Conservation (phyloP, 805 yeast genomes). For the Wickerhamiella lipophila region DNA sequence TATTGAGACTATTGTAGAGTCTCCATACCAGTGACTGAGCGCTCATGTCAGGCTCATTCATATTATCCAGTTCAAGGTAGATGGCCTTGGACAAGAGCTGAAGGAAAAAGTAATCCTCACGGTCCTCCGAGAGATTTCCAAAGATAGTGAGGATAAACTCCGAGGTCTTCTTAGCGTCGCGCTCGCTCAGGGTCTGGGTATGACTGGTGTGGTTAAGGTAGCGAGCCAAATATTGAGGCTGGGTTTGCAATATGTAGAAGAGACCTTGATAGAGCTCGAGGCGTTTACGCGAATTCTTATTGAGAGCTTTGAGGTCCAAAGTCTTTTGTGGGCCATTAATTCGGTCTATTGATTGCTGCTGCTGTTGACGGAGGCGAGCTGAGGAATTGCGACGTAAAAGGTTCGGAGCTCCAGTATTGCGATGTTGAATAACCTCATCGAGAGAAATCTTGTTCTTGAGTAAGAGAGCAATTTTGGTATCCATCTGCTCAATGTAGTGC, state of each 20-base stretch:
- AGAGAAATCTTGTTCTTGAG: constrained; percentile 68
- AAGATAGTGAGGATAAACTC: constrained; percentile 26
- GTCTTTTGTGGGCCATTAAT: constrained; percentile 13
- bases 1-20: constrained; percentile 31
- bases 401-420: constrained; percentile 22
- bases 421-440: constrained; percentile 47
- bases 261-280: constrained; percentile 62
- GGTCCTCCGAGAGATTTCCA: constrained; percentile 32
- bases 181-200: constrained; percentile 23
- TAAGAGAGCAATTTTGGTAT: constrained; percentile 62
- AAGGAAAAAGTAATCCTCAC: constrained; percentile 62
- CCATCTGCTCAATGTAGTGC: constrained; percentile 59
- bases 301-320: constrained; percentile 30
- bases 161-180: constrained; percentile 26
- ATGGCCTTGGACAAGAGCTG: constrained; percentile 36
- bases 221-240: constrained; percentile 57
- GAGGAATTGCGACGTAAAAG: constrained; percentile 10
- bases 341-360: constrained; percentile 11
- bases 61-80: constrained; percentile 9
- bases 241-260: constrained; percentile 73
- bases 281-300: constrained; percentile 33
- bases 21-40: constrained; percentile 34
- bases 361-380: constrained; percentile 11
- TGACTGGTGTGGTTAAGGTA: constrained; percentile 28
- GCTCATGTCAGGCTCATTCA: constrained; percentile 15